Base-by-base conservation (phyloP, 495 filamentous ascomycete genomes). In the Penicillium angulare region DNA sequence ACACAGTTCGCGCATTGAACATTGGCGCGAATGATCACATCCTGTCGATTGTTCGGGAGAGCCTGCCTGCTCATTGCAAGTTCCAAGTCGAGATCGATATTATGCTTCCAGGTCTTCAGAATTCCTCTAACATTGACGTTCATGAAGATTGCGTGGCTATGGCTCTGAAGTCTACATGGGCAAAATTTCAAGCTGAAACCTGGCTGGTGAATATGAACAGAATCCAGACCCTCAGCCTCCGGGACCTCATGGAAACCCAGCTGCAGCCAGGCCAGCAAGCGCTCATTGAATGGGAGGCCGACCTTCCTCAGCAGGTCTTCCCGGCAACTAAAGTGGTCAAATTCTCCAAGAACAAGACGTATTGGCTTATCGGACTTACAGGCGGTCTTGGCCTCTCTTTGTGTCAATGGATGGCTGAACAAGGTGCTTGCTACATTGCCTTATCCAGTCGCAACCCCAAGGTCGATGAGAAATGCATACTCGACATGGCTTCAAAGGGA, bases 311-410 rank as follows among this genome's bases (percentile, higher is more conserved):
- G 3, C 59, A 63, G 16, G 46, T 60, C 12, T 47, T 10, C 0
- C 54, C 61, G 8, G 58, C 61, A 18, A 61, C 46, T 3, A 47
- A 51, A 29, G 12, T 42, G 2, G 53, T 61, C 17, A 50, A 33
- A n/a, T 64, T 64, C 12, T 21, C 55, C 5, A 50, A 49, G 8
- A 43, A 76, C 52, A 79, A 72, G 54, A 80, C 82, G 0, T 87
- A 87, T 52, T 62, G 79, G 27, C 61, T 87, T 0, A 62, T 82
- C 16, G 84, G 84, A 4, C 54, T 86, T 9, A 81, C 80, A 1
- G 75, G 80, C 15, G 76, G 79, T 22, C 68, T 86, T 3, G 84
- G 81, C 13, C 71, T 75, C 45, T 85, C 82, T 12, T 56, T 86
- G 1, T 83, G 80, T 54, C 62, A 72, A 3, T 80, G 83, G 56